Percentiles rank a stretch among this genome's conserved stretches.
phyloP scores from a whole-genome alignment of 208 protist species.

The Leishmania braziliensis region DNA sequence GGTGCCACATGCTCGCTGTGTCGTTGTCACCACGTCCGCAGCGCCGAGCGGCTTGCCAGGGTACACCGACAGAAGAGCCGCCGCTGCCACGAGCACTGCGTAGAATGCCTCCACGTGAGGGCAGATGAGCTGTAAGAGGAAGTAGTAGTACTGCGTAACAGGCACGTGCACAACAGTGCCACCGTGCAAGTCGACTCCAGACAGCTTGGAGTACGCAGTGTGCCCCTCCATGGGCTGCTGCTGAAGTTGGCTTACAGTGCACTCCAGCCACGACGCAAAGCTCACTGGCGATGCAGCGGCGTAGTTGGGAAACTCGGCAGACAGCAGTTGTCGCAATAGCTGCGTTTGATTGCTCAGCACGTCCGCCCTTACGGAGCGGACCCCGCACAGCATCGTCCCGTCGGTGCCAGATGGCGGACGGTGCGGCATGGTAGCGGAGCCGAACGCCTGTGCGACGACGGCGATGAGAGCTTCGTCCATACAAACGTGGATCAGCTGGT shows the following conservation, averaged over 20 bases:
- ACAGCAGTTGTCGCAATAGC: constrained; percentile 59
- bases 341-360: constrained; percentile 50
- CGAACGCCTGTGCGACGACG: constrained; percentile 53
- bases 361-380: constrained; percentile 31
- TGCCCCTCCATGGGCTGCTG: constrained; percentile 1
- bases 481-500: constrained; percentile 91
- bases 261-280: constrained; percentile 71
- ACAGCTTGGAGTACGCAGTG: background rate
- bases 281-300: constrained; percentile 48
- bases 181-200: background rate
- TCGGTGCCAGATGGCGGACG: constrained; percentile 13
- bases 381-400: constrained; percentile 13
- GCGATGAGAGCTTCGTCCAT: constrained; percentile 77
- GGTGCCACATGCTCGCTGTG: constrained; percentile 18
- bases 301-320: constrained; percentile 78
- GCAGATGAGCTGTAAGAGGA: constrained; percentile 54
- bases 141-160: constrained; percentile 51
- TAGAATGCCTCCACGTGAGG: constrained; percentile 63
- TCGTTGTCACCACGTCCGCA: constrained; percentile 24
- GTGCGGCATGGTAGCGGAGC: constrained; percentile 12
- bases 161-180: constrained; percentile 23
- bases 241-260: constrained; percentile 47
- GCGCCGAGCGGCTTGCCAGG: constrained; percentile 21
- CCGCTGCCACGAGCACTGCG: constrained; percentile 27
- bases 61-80: constrained; percentile 30